These are phyloP conservation scores for Brasilioporus rufonigricans DNA, from an alignment of 768 basidiomycete genomes.

Conservation along the genomic window DNA sequence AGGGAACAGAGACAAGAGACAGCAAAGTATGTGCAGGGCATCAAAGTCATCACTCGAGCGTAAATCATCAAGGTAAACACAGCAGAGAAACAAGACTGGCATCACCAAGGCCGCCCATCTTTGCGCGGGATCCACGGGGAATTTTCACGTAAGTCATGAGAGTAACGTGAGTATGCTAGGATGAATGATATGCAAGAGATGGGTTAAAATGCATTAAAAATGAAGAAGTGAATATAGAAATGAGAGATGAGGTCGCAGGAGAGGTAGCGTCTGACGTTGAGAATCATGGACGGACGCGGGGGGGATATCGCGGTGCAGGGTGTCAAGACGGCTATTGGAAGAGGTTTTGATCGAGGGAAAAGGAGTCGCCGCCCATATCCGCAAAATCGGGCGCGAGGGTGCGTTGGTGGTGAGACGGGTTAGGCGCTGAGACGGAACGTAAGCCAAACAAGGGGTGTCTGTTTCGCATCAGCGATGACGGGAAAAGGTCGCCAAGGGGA, in stretches of 20 bases:
- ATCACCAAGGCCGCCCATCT: slow-evolving; percentile 13
- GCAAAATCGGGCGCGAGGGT: slow-evolving; percentile 43
- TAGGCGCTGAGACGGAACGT: slow-evolving; percentile 45
- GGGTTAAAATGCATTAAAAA: slow-evolving; percentile 32
- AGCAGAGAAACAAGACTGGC: slow-evolving; percentile 9
- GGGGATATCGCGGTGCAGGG: slow-evolving; percentile 13
- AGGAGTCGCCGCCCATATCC: slow-evolving; percentile 34
- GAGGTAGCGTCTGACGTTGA: slow-evolving; percentile 27
- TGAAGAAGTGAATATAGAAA: slow-evolving; percentile 21
- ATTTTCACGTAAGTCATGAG: slow-evolving; percentile 22
- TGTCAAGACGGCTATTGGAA: slow-evolving; percentile 41
- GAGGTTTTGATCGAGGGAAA: slow-evolving; percentile 45
- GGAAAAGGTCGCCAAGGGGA: slow-evolving; percentile 33
- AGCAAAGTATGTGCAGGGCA: slow-evolving; percentile 18
- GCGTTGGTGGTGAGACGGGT: slow-evolving; percentile 25
- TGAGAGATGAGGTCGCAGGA: slow-evolving; percentile 29
- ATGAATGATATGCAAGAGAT: slow-evolving; percentile 36
- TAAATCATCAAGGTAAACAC: slow-evolving; percentile 24
- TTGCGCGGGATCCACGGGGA: slow-evolving; percentile 14
- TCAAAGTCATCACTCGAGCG: slow-evolving; percentile 28
- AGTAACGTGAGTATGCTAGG: slow-evolving; percentile 21
- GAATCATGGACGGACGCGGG: slow-evolving; percentile 18
- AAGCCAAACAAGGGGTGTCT: slow-evolving; percentile 33
- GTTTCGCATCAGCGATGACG: slow-evolving; percentile 20
- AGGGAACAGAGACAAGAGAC: slow-evolving; percentile 5